These are phyloP conservation scores for Ambrosia trifida DNA, from an alignment of 129 eudicot species.

Conservation along the genomic window DNA sequence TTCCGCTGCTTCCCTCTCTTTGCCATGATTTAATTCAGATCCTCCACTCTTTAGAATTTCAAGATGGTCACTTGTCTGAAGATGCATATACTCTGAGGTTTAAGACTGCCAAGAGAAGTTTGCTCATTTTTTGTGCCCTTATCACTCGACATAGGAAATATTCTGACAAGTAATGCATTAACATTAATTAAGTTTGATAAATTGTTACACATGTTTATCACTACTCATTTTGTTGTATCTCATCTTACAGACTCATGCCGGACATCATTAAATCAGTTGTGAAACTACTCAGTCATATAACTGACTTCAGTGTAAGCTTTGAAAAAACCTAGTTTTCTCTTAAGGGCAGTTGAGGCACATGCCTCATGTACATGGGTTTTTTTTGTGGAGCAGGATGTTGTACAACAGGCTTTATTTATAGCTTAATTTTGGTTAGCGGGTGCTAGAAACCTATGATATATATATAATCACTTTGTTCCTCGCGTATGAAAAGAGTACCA, in stretches of 20 bases:
- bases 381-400: no score
- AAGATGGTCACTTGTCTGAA: conserved; percentile 38
- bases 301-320: conserved; percentile 56
- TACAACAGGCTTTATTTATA: no score
- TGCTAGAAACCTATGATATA: no score
- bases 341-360: no score
- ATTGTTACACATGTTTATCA: neutral
- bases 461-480: no score
- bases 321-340: neutral
- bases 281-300: conserved; percentile 48
- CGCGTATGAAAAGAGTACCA: neutral
- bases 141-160: conserved; percentile 75
- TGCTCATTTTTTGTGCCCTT: conserved; percentile 63
- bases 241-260: conserved; percentile 63
- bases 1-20: conserved; percentile 58
- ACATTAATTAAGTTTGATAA: conserved; percentile 18
- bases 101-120: conserved; percentile 67
- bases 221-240: conserved; percentile 30
- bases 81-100: conserved; percentile 48
- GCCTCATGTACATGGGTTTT: no score
- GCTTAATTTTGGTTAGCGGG: no score
- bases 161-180: conserved; percentile 60
- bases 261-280: conserved; percentile 59
- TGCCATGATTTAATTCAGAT: conserved; percentile 54
- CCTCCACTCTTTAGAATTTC: conserved; percentile 51